These are phyloP conservation scores for Viridothelium virens DNA, from an alignment of 495 filamentous ascomycete genomes.

Conservation along the genomic window DNA sequence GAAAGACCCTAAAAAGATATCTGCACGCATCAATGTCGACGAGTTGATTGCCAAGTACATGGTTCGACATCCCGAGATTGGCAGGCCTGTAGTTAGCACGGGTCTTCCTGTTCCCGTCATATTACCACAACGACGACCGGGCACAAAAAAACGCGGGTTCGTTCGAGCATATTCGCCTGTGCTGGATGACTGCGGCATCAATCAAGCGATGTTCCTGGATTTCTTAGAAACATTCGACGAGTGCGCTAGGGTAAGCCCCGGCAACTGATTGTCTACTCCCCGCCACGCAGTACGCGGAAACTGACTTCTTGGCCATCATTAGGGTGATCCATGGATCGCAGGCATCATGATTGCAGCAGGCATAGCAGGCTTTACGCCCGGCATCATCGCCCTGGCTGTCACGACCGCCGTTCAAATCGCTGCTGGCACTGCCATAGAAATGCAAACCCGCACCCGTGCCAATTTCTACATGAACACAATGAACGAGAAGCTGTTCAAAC, in stretches of 20 bases:
- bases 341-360: slow-evolving; percentile 18
- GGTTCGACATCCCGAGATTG: slow-evolving; percentile 10
- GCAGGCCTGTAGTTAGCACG: slow-evolving; percentile 12
- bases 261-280: no score
- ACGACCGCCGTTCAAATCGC: slow-evolving; percentile 40
- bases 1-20: slow-evolving; percentile 12
- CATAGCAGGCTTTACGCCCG: slow-evolving; percentile 33
- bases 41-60: slow-evolving; percentile 27
- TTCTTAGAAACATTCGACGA: slow-evolving; percentile 47
- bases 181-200: slow-evolving; percentile 44
- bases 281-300: slow-evolving; percentile 7
- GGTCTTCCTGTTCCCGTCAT: slow-evolving; percentile 40
- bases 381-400: slow-evolving; percentile 40
- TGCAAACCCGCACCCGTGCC: slow-evolving; percentile 34
- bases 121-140: slow-evolving; percentile 44
- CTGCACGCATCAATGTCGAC: slow-evolving; percentile 10
- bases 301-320: slow-evolving; percentile 21
- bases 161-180: slow-evolving; percentile 47
- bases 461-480: slow-evolving; percentile 50
- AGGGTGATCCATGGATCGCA: slow-evolving; percentile 2
- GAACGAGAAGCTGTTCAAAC: slow-evolving; percentile 52
- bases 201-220: slow-evolving; percentile 46
- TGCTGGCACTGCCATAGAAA: slow-evolving; percentile 34
- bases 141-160: slow-evolving; percentile 40
- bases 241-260: slow-evolving; percentile 31